A percentile compares a stretch with the other conserved stretches of the same genome.
phyloP scores from a whole-genome alignment of 2,329 filamentous ascomycete genomes.

The Penicillium rolfsii region DNA sequence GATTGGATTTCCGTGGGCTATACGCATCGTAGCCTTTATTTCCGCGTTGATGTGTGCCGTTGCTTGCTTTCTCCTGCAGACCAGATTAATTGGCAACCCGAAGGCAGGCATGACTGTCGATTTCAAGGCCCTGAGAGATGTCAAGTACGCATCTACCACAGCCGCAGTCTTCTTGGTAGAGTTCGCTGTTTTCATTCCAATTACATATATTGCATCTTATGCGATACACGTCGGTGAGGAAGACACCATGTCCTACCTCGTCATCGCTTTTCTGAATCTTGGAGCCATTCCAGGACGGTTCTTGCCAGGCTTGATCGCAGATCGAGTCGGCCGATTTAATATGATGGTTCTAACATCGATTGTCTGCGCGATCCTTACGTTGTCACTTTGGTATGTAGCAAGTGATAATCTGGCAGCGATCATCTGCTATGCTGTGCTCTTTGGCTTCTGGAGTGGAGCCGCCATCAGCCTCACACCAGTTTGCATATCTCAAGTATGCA shows the following conservation, averaged over 20 bases:
- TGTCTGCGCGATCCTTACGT: not conserved
- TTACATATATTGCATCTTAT: not conserved
- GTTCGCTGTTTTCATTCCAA: not conserved
- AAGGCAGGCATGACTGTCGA: not conserved
- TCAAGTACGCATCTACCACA: not conserved
- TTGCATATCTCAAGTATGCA: slow-evolving; percentile 53
- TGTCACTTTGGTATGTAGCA: not conserved
- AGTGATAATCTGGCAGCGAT: not conserved
- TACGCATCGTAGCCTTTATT: not conserved
- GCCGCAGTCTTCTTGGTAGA: not conserved
- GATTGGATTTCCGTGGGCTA: not conserved
- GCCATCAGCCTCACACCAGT: slow-evolving; percentile 21
- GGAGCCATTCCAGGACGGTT: not conserved
- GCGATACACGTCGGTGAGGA: not conserved
- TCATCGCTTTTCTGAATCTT: not conserved
- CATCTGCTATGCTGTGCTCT: not conserved
- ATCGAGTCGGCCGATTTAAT: not conserved
- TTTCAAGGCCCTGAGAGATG: not conserved
- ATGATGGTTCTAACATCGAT: not conserved
- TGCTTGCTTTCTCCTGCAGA: not conserved
- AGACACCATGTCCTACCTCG: not conserved
- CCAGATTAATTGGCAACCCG: not conserved
- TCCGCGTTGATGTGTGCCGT: not conserved
- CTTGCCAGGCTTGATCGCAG: not conserved
- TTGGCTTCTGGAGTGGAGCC: not conserved